Evolutionary conservation across 1,139 yeast species (phyloP), one percentile per base, ranked within the genome.

Genomic region (Hyphopichia pseudoburtonii): DNA sequence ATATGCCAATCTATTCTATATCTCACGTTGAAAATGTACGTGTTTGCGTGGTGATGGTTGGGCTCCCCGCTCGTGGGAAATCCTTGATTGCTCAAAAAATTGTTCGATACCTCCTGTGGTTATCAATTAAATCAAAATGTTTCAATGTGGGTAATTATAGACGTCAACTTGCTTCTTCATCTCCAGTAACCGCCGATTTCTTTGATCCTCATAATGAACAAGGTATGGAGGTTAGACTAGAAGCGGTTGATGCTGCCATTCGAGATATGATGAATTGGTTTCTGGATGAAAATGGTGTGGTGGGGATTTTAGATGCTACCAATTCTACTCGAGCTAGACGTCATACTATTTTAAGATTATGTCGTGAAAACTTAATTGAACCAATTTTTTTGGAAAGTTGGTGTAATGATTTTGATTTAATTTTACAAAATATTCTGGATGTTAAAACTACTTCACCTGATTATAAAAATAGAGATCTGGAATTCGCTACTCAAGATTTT

Each of bases 361-460:
- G 95, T 54, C 68, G 82, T 35, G 76, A 75, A 46, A 77, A 85
- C 51, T 72, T 72, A 34, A 83, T 92, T 41, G 92, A 87, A 55
- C 95, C 97, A 2, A 81, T 92, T 75, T 92, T 90, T 57, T 76
- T 92, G 44, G 98, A 92, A 59, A 84, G 95, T 53, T 86, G 84
- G 77, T 89, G 97, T 61, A 84, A 88, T 53, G 95, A 89, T 60
- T 74, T 82, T 46, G 85, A 82, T 17, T 72, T 89, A 46, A 80
- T 92, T 29, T 70, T 76, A 63, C 85, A 84, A 50, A 90, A 90
- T 57, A 83, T 90, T 33, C 60, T 79, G 50, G 97, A 90, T 59
- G 95, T 90, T 39, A 86, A 87, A 57, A 80, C 90, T 1, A 78
- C 90, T 3, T 83, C 94, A 2, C 96, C 97, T 0, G 97, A 90